Base-by-base conservation (phyloP, 2,329 filamentous ascomycete species). In the Penicillium verrucosum region DNA sequence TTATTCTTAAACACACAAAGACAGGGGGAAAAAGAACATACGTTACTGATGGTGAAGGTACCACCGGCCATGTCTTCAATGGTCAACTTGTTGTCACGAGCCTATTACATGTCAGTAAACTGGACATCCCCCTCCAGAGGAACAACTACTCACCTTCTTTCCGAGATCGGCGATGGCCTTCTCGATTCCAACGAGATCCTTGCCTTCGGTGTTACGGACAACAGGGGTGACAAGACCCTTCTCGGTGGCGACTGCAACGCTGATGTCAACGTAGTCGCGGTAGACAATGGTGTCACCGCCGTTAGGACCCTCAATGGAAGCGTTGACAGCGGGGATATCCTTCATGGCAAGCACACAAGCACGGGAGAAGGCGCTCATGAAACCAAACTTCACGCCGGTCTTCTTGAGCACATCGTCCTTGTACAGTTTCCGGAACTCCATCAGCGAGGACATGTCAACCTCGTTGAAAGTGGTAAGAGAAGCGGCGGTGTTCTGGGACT, bases 11-110 rank as follows among this genome's bases (percentile, higher is more conserved):
- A 11, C 29, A 41, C 29, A 23, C 38, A 16, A 27, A 38, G 9
- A 27, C 38, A 34, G 8, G 23, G 43, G 30, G 12, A 27, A 27
- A 29, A 21, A 67, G 44, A 21, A 66, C 77, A 68, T 62, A 80
- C 89, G 74, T 97, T 97, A 82, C 89, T 94, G 80, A 97, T 97
- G 60, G 94, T 97, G 77, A 97, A 99, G 36, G 93, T 97, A 63
- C 94, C 94, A 59, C 94, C 94, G 59, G 94, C 94, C 92, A 99
- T 97, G 73, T 99, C 94, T 79, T 99, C 94, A 68, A 99, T 97
- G 2, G 94, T 97, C 64, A 99, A 84, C 80, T 97, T 97, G 75
- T 89, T 89, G 72, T 97, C 92, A 61, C 94, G 90, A 62, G 94
- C 94, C 90, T 92, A 49, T 41, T 46, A 21, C n/a, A 29, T 16